Percentiles rank a stretch among this genome's conserved stretches.
Conservation (phyloP, 2,329 filamentous ascomycete genomes). For the Aspergillus fijiensis region DNA sequence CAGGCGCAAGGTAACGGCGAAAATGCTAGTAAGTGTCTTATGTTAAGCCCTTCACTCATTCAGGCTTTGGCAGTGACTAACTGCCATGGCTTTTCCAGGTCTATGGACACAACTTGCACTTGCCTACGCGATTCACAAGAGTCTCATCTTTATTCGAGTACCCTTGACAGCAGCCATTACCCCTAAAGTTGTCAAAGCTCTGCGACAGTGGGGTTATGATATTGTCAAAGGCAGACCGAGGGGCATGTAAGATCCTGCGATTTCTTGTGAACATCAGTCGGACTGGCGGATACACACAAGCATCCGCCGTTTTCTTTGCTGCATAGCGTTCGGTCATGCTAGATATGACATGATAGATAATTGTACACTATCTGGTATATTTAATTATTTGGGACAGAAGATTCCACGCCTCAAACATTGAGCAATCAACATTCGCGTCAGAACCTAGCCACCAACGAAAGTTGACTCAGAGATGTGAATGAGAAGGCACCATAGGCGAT, state of each 20-base stretch:
- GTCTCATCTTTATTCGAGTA: constrained; percentile 93
- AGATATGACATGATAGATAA: constrained; percentile 17
- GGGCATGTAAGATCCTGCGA: constrained; percentile 21
- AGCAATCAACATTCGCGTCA: constrained; percentile 8
- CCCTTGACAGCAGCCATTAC: constrained; percentile 86
- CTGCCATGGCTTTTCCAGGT: constrained; percentile 42
- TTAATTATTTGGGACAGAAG: constrained; percentile 22
- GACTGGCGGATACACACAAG: background rate
- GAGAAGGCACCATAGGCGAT: constrained; percentile 1
- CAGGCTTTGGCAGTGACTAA: background rate
- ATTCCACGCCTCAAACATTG: constrained; percentile 24
- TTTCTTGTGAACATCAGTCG: background rate
- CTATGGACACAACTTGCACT: constrained; percentile 84
- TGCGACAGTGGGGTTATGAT: constrained; percentile 89
- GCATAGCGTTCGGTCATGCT: constrained; percentile 22
- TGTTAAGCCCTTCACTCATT: background rate
- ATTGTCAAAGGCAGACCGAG: constrained; percentile 72
- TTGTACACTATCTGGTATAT: constrained; percentile 36
- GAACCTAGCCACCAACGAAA: constrained; percentile 6
- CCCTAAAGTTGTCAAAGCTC: constrained; percentile 87
- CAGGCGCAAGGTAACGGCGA: constrained; percentile 57
- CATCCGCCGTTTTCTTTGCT: constrained; percentile 7
- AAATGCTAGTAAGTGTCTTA: constrained; percentile 66
- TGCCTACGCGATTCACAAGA: constrained; percentile 97
- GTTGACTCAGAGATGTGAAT: constrained; percentile 7